Evolutionary conservation across 192 early-diverging fungal species (phyloP), one percentile per base, ranked within the genome.

Genomic region (Phlyctochytrium planicorne): DNA sequence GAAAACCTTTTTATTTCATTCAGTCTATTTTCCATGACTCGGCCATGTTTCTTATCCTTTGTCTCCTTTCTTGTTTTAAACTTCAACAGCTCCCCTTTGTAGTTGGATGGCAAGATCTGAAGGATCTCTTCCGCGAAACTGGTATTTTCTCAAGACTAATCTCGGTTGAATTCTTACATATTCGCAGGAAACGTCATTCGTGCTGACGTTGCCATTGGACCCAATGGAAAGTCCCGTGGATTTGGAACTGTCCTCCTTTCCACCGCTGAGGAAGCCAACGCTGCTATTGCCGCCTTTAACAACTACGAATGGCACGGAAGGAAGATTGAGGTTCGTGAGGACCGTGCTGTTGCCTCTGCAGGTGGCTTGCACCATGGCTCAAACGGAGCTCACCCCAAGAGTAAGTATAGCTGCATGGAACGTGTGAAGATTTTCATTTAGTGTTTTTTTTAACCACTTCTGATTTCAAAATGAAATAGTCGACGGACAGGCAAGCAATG

Each of bases 31-130:
- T 25, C 23, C 32, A n/a, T 67, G 31, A 34, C 52, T 29, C 32
- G 25, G n/a, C 25, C 16, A 27, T 30, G 20, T 24, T 23, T n/a
- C 40, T 37, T 47, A 27, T 34, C 23, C 14, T 35, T 23, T 29
- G 0, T 62, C 12, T 52, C 30, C 25, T 34, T 3, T 59, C 32
- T 10, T 17, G 10, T 31, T n/a, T 59, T 66, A 16, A 3, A 10
- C 55, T 10, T 40, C 23, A 50, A 16, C 63, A 92, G 86, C 69
- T 92, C 35, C 90, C 90, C 1, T 92, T 87, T 60, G 68, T 79
- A 52, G 81, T 90, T n/a, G 75, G 84, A 53, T 91, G 88, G 90
- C 90, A 91, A 73, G 89, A 90, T 50, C 69, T 90, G 30, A 90
- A 76, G 72, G 73, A 76, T 52, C 70, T 79, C 33, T 76, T 76